Base-by-base conservation (phyloP, 257 asterid species). In the Nemophila menziesii region DNA sequence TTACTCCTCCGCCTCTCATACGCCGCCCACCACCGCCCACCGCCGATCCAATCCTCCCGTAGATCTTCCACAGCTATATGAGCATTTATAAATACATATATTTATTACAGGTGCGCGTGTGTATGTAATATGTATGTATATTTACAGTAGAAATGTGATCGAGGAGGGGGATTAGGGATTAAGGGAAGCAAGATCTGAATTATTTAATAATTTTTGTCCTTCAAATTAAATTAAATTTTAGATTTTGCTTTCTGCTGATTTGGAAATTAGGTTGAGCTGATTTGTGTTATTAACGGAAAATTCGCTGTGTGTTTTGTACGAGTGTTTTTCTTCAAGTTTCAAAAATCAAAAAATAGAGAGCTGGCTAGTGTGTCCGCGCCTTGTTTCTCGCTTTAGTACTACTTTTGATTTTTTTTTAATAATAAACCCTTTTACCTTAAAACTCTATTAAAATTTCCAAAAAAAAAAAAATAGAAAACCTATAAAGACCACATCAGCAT, bases 321-420 rank as follows among this genome's bases (percentile, higher is more conserved):
- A 29, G 8, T 29, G 33, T 29, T 29, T 29, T 29, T 29, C 12
- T 29, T 29, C 7, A 29, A 3, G 36, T 29, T 29, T 29, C 12
- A 7, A 13, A 13, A 29, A 72, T 77, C 71, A 67, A 93, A 80
- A 29, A 29, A 29, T 13, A 13, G 20, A 39, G 44, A 39, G 21
- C 82, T 87, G 71, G n/a, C n/a, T n/a, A n/a, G n/a, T 76, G 74
- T 49, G 92, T 67, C 85, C 93, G 92, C 94, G 94, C 97, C 93
- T 86, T 79, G 85, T 79, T 82, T 79, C 85, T 82, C 86, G 81
- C 75, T 79, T 78, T 78, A 64, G 51, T 15, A 11, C 12, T 4
- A 14, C 5, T 18, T 39, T 39, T 16, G 7, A 1, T 18, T 39
- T 8, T n/a, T 39, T 5, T 39, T 39, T 3, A 12, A 12, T 15